phyloP scores from a whole-genome alignment of 768 basidiomycete genomes.

The Suillus variegatus region DNA sequence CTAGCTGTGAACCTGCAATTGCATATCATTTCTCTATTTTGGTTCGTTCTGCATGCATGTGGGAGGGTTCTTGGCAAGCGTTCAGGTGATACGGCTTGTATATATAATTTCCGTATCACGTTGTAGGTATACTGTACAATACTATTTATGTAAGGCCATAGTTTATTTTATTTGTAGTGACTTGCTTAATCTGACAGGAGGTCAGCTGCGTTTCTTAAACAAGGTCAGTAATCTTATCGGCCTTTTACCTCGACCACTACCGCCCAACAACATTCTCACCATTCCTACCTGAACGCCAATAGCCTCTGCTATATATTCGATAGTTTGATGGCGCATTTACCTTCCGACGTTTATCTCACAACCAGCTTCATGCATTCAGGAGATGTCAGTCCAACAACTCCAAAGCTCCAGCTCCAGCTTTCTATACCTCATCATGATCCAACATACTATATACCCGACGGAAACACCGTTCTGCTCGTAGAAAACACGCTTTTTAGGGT shows the following conservation, averaged over 20 bases:
- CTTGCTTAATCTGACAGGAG: neutral
- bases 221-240: slow-evolving; percentile 11
- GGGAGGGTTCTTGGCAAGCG: slow-evolving; percentile 5
- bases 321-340: slow-evolving; percentile 29
- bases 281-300: neutral
- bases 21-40: slow-evolving; percentile 3
- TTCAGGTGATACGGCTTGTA: slow-evolving; percentile 10
- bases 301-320: slow-evolving; percentile 1
- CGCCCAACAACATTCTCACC: slow-evolving; percentile 16
- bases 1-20: slow-evolving; percentile 19
- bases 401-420: slow-evolving; percentile 33
- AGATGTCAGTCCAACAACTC: slow-evolving; percentile 32
- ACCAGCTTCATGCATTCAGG: slow-evolving; percentile 35
- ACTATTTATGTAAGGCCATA: neutral
- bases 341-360: slow-evolving; percentile 33
- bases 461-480: slow-evolving; percentile 45
- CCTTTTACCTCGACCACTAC: slow-evolving; percentile 3
- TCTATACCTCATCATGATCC: slow-evolving; percentile 39
- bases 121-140: slow-evolving; percentile 13
- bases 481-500: slow-evolving; percentile 53
- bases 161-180: neutral
- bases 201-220: neutral
- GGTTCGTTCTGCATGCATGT: slow-evolving; percentile 2
- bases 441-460: slow-evolving; percentile 42
- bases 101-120: slow-evolving; percentile 9